These are phyloP conservation scores for Aspergillus bridgeri DNA, from an alignment of 495 filamentous ascomycete species.

Conservation along the genomic window DNA sequence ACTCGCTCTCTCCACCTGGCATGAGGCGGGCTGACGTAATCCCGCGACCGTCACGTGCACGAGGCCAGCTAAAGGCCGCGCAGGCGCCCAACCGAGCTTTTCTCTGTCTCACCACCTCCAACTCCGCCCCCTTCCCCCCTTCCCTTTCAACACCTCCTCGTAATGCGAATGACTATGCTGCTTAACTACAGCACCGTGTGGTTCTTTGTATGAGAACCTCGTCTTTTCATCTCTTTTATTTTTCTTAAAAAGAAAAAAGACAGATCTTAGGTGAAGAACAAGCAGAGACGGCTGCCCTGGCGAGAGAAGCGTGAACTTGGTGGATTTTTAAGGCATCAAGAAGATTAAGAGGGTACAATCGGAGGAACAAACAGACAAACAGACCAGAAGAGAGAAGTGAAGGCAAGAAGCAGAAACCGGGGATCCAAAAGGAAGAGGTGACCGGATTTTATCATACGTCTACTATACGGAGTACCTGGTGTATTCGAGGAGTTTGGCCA, in stretches of 20 bases:
- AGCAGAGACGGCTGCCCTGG: slow-evolving; percentile 12
- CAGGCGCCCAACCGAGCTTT: slow-evolving; percentile 15
- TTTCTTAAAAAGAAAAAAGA: background rate
- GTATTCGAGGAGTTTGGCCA: slow-evolving; percentile 25
- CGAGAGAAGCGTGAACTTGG: slow-evolving; percentile 20
- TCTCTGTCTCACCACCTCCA: slow-evolving; percentile 22
- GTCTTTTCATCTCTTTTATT: slow-evolving; percentile 27
- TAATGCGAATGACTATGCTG: slow-evolving; percentile 48
- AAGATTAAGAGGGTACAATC: slow-evolving; percentile 6
- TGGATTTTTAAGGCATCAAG: slow-evolving; percentile 12
- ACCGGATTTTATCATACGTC: slow-evolving; percentile 20
- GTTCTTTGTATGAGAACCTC: slow-evolving; percentile 39
- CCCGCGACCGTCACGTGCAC: slow-evolving; percentile 15
- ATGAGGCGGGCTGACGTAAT: slow-evolving; percentile 21
- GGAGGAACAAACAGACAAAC: slow-evolving; percentile 4
- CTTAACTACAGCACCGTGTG: slow-evolving; percentile 30
- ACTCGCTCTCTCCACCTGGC: slow-evolving; percentile 23
- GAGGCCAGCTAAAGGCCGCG: background rate
- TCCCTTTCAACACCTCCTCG: slow-evolving; percentile 28
- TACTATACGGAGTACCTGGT: slow-evolving; percentile 25
- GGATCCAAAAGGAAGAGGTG: background rate
- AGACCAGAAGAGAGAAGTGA: slow-evolving; percentile 4
- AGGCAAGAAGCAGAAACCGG: slow-evolving; percentile 2
- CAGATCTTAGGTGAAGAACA: slow-evolving; percentile 1
- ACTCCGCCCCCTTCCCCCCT: slow-evolving; percentile 20